A percentile compares a stretch with the other conserved stretches of the same genome.
These are phyloP conservation scores for Calocera cornea DNA, from an alignment of 768 basidiomycete genomes.

Conservation along the genomic window DNA sequence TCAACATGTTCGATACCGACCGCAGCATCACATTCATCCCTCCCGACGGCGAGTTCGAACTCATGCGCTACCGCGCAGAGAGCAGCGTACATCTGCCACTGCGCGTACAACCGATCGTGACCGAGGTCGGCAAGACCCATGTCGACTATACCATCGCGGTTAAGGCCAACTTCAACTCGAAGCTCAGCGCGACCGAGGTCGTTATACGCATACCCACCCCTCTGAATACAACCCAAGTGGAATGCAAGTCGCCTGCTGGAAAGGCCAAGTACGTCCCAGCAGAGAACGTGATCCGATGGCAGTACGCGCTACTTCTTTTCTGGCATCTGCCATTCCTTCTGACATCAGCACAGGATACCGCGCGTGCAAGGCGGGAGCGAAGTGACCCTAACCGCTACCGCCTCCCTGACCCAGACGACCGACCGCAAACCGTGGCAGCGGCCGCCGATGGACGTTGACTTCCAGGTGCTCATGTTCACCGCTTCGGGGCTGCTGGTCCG, in stretches of 20 bases:
- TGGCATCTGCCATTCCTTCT: background rate
- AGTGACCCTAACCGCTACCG: conserved; percentile 68
- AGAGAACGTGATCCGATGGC: conserved; percentile 96
- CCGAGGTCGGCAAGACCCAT: conserved; percentile 80
- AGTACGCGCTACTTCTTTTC: conserved; percentile 42
- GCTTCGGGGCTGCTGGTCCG: conserved; percentile 90
- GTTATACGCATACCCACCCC: conserved; percentile 92
- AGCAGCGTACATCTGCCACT: conserved; percentile 92
- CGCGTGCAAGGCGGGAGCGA: conserved; percentile 89
- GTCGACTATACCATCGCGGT: conserved; percentile 84
- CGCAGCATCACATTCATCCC: conserved; percentile 95
- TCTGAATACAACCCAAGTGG: conserved; percentile 80
- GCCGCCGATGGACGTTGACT: conserved; percentile 95
- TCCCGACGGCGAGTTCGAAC: conserved; percentile 96
- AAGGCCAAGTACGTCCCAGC: conserved; percentile 96
- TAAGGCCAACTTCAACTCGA: conserved; percentile 78
- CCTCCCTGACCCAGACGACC: conserved; percentile 75
- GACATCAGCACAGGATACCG: conserved; percentile 47
- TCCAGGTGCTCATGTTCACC: conserved; percentile 98
- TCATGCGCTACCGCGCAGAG: conserved; percentile 96
- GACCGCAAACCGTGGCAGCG: conserved; percentile 92
- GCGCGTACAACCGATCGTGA: conserved; percentile 77
- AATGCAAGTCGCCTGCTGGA: conserved; percentile 79
- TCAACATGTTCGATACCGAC: conserved; percentile 87
- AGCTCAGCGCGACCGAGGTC: conserved; percentile 85